phyloP scores from a whole-genome alignment of 768 basidiomycete species.

The Pholiota molesta region DNA sequence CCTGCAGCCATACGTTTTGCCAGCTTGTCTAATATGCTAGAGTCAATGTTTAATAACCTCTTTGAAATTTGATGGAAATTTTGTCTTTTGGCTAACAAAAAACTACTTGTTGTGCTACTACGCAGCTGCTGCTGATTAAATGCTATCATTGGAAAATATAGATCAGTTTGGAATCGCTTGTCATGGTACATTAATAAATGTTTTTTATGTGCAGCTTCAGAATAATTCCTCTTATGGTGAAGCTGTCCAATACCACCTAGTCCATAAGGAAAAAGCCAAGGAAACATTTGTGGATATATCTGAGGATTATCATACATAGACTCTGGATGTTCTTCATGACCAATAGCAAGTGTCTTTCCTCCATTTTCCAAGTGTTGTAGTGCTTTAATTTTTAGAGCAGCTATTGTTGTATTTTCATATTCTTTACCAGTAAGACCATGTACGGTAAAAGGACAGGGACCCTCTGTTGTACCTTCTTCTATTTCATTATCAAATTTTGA shows the following conservation, averaged over 20 bases:
- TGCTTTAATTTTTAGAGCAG: slow-evolving; percentile 24
- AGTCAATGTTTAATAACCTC: slow-evolving; percentile 26
- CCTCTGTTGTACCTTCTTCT: slow-evolving; percentile 30
- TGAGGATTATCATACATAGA: slow-evolving; percentile 38
- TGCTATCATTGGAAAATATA: slow-evolving; percentile 36
- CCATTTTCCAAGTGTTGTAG: slow-evolving; percentile 27
- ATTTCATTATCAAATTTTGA: slow-evolving; percentile 27
- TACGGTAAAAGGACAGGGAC: slow-evolving; percentile 38
- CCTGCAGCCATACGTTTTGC: slow-evolving; percentile 24
- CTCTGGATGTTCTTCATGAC: slow-evolving; percentile 26
- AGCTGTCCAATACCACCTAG: slow-evolving; percentile 28
- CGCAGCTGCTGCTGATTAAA: slow-evolving; percentile 45
- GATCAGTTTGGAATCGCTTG: slow-evolving; percentile 38
- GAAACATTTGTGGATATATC: slow-evolving; percentile 42
- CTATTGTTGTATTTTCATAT: slow-evolving; percentile 20
- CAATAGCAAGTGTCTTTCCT: slow-evolving; percentile 30
- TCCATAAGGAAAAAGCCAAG: slow-evolving; percentile 45
- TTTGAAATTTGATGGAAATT: slow-evolving; percentile 29
- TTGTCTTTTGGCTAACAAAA: slow-evolving; percentile 25
- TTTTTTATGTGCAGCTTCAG: slow-evolving; percentile 27
- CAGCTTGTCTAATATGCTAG: slow-evolving; percentile 20
- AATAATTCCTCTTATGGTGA: slow-evolving; percentile 2
- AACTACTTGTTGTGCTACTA: slow-evolving; percentile 25
- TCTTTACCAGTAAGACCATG: slow-evolving; percentile 35
- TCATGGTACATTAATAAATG: slow-evolving; percentile 41